These are phyloP conservation scores for Aspergillus olivimuriae DNA, from an alignment of 495 filamentous ascomycete species.

Conservation along the genomic window DNA sequence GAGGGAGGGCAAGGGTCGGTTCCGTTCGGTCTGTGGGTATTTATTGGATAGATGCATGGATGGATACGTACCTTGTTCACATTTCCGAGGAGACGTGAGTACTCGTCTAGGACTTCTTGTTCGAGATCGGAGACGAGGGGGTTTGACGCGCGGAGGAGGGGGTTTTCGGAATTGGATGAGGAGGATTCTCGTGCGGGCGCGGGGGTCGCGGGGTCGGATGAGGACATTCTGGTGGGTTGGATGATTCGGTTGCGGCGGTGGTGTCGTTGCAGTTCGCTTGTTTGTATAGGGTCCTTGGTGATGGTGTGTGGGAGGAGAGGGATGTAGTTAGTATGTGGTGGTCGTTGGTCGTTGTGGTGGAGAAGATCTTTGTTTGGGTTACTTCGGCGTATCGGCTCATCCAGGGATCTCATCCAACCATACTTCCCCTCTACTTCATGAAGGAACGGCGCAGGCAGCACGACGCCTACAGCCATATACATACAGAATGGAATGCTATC, in stretches of 20 bases:
- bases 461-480: background rate
- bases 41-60: background rate
- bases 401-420: constrained; percentile 1
- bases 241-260: constrained; percentile 15
- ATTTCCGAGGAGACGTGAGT: constrained; percentile 77
- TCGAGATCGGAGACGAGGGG: constrained; percentile 61
- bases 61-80: constrained; percentile 67
- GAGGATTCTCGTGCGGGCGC: background rate
- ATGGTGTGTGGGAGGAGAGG: no score
- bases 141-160: constrained; percentile 34
- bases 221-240: constrained; percentile 3
- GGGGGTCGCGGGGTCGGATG: background rate
- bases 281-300: no score
- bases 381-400: background rate
- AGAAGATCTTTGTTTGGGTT: background rate
- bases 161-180: constrained; percentile 21
- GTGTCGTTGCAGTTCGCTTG: no score
- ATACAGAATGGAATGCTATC: background rate
- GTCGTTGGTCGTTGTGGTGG: constrained; percentile 12
- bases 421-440: no score
- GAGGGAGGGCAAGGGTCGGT: no score
- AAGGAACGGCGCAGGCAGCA: no score
- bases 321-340: no score
- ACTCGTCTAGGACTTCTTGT: constrained; percentile 93
- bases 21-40: background rate